These are phyloP conservation scores for Fusarium sororula DNA, from an alignment of 2,329 filamentous ascomycete genomes.

Conservation along the genomic window DNA sequence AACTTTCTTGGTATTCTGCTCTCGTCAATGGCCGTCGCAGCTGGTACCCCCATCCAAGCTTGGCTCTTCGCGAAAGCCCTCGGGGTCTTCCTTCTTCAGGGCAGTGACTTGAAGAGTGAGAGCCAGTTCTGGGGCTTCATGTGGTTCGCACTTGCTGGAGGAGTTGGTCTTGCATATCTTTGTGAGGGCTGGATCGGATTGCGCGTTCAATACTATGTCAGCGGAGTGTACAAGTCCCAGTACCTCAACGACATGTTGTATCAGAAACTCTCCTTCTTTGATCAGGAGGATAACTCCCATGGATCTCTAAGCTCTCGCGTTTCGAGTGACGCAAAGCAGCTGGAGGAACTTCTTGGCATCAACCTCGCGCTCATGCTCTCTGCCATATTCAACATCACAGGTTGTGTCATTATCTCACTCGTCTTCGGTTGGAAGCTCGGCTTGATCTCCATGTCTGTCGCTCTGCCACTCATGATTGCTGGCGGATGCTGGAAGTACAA, in stretches of 20 bases:
- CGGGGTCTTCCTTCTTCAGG: conserved; percentile 36
- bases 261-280: conserved; percentile 44
- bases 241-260: conserved; percentile 45
- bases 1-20: conserved; percentile 38
- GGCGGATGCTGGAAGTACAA: conserved; percentile 52
- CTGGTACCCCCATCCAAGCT: conserved; percentile 42
- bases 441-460: conserved; percentile 49
- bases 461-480: conserved; percentile 47
- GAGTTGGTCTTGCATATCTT: conserved; percentile 43
- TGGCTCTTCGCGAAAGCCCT: conserved; percentile 45
- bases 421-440: conserved; percentile 51
- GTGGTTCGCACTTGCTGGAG: conserved; percentile 44
- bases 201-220: conserved; percentile 20
- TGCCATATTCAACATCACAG: conserved; percentile 44
- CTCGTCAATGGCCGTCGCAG: conserved; percentile 38
- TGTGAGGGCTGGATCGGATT: conserved; percentile 34
- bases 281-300: conserved; percentile 43
- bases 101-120: conserved; percentile 41
- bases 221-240: conserved; percentile 39
- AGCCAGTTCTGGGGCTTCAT: conserved; percentile 45
- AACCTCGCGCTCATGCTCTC: conserved; percentile 44
- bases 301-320: conserved; percentile 42
- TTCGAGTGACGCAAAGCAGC: conserved; percentile 43
- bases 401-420: conserved; percentile 44
- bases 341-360: conserved; percentile 46